These are phyloP conservation scores for Colletotrichum scovillei DNA, from an alignment of 2,329 filamentous ascomycete genomes.

Conservation along the genomic window DNA sequence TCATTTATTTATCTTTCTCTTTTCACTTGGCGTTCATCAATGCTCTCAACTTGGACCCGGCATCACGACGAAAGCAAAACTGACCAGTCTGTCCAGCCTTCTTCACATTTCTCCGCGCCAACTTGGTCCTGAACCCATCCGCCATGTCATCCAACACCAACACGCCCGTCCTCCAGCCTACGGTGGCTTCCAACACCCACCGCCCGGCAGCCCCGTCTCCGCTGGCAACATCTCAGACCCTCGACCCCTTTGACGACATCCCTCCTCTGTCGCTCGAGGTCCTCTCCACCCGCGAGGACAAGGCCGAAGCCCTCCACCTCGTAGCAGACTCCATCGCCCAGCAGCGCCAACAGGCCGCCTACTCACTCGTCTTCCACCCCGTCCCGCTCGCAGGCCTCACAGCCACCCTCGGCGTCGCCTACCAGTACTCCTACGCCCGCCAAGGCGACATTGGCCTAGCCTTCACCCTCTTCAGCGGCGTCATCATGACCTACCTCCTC, in stretches of 20 bases:
- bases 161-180: conserved; percentile 71
- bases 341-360: conserved; percentile 77
- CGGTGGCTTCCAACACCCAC: conserved; percentile 42
- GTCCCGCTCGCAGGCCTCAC: conserved; percentile 61
- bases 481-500: conserved; percentile 73
- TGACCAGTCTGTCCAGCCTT: conserved; percentile 70
- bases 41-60: not conserved
- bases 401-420: conserved; percentile 54
- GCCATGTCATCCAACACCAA: conserved; percentile 72
- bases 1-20: not conserved
- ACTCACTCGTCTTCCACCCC: conserved; percentile 73
- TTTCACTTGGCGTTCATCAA: not conserved
- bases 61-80: conserved; percentile 4
- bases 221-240: conserved; percentile 52
- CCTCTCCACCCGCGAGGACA: conserved; percentile 66
- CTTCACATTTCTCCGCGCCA: conserved; percentile 84
- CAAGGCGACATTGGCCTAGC: conserved; percentile 64
- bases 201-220: conserved; percentile 50
- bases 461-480: conserved; percentile 67
- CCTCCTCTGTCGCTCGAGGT: conserved; percentile 73
- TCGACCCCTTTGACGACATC: conserved; percentile 60
- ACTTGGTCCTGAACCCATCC: conserved; percentile 75
- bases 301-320: conserved; percentile 75
- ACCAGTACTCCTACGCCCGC: conserved; percentile 58
- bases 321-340: conserved; percentile 86